These are phyloP conservation scores for Casuarina glauca DNA, from an alignment of 306 rosid species.

Conservation along the genomic window DNA sequence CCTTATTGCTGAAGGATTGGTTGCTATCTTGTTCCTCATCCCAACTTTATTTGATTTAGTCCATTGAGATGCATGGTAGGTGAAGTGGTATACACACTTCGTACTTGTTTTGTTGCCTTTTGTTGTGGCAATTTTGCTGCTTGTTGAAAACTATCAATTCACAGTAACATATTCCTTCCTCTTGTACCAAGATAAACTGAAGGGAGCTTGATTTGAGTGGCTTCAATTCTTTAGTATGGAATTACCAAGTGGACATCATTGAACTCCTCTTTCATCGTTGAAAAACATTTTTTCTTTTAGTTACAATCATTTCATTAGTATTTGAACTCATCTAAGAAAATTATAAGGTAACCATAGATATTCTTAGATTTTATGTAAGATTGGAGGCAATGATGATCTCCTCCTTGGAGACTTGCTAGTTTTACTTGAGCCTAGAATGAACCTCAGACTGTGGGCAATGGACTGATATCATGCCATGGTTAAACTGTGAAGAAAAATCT, in stretches of 20 bases:
- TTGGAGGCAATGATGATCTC: background rate
- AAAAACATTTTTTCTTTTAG: background rate
- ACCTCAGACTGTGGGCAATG: background rate
- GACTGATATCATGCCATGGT: background rate
- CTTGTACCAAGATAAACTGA: slow-evolving; percentile 1
- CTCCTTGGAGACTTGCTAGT: background rate
- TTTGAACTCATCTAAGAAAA: background rate
- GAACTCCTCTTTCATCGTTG: background rate
- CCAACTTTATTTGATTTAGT: background rate
- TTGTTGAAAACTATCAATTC: background rate
- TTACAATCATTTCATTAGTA: background rate
- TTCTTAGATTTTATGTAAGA: background rate
- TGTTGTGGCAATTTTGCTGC: background rate
- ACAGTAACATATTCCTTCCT: slow-evolving; percentile 1
- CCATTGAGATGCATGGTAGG: background rate
- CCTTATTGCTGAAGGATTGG: background rate
- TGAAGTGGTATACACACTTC: background rate
- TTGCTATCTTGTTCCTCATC: background rate
- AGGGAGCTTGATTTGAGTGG: background rate
- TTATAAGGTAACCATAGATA: background rate
- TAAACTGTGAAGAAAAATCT: background rate
- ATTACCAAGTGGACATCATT: background rate
- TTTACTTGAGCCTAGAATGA: background rate
- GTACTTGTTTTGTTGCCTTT: background rate
- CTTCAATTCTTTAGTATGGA: background rate